Conservation (phyloP, 805 yeast species). For the Sungouiozyma ichnusensis region DNA sequence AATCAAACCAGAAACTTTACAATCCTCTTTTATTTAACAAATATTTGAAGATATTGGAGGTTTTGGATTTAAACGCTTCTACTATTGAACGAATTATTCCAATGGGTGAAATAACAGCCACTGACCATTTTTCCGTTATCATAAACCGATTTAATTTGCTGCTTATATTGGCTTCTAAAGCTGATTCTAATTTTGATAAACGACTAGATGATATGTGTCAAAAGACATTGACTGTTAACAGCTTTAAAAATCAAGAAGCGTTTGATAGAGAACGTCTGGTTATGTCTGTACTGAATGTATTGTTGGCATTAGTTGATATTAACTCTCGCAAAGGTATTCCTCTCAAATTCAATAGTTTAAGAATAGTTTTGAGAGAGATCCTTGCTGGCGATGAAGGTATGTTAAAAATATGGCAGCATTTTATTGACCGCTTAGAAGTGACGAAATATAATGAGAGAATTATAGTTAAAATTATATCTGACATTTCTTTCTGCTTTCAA, state of each 20-base stretch:
- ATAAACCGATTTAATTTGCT: conserved; percentile 22
- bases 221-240: conserved; percentile 8
- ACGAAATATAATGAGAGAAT: neutral
- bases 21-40: conserved; percentile 15
- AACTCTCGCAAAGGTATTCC: conserved; percentile 7
- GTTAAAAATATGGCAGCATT: conserved; percentile 6
- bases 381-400: conserved; percentile 3
- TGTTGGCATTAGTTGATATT: conserved; percentile 6
- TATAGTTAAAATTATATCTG: neutral
- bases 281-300: conserved; percentile 7
- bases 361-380: conserved; percentile 3
- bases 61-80: conserved; percentile 7
- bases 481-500: neutral
- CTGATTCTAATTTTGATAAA: conserved; percentile 15
- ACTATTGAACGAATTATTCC: conserved; percentile 23
- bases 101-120: conserved; percentile 15
- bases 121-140: conserved; percentile 14
- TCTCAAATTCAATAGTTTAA: conserved; percentile 9
- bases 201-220: conserved; percentile 15
- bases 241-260: conserved; percentile 1
- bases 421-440: neutral
- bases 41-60: conserved; percentile 13
- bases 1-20: conserved; percentile 1
- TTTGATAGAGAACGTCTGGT: conserved; percentile 1
- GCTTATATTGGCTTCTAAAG: conserved; percentile 14